Evolutionary conservation across 2,329 filamentous ascomycete genomes (phyloP), one percentile per base, ranked within the genome.

Genomic region (Scytalidium lignicola): DNA sequence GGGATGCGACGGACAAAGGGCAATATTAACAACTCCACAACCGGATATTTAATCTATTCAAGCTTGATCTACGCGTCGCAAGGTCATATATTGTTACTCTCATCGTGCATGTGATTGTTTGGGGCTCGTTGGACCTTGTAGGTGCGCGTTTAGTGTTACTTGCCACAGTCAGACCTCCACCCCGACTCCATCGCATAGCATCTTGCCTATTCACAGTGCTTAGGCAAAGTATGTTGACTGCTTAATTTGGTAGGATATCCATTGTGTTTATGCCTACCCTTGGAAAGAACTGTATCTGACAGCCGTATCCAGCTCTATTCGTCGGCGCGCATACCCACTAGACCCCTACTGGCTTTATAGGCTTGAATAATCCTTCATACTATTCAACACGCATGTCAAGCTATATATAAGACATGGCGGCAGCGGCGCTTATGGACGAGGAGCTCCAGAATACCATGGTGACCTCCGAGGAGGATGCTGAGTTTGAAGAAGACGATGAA

Each of bases 401-500:
- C 46, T 44, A 20, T 39, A 54, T 21, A 51, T 56, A 46, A 55
- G 47, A 41, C 18, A 64, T 65, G 62, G 57, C 58, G 53, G 57
- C 61, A 51, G 61, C 54, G 51, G 56, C 53, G 50, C 55, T 62
- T 51, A 54, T 58, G 49, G 63, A 62, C 56, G 57, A 62, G 52
- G 56, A 65, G 54, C 56, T 61, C 37, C 61, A 63, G 51, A 51
- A 60, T 29, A 62, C 55, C 50, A 58, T 65, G 55, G 61, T 55
- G n/a, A 63, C 61, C 2, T 65, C 62, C 9, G 63, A 66, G 22
- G 64, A 67, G 22, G 62, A 65, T 50, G 63, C 60, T 7, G 63
- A 65, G 28, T 64, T 64, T 44, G 63, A 66, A 43, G 65, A 66
- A 54, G 63, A 67, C 49, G 58, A 63, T 48, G 58, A 64, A 37